Evolutionary conservation across 108 stramenopile species (phyloP).

Genomic region (Phaeodactylum tricornutum): DNA sequence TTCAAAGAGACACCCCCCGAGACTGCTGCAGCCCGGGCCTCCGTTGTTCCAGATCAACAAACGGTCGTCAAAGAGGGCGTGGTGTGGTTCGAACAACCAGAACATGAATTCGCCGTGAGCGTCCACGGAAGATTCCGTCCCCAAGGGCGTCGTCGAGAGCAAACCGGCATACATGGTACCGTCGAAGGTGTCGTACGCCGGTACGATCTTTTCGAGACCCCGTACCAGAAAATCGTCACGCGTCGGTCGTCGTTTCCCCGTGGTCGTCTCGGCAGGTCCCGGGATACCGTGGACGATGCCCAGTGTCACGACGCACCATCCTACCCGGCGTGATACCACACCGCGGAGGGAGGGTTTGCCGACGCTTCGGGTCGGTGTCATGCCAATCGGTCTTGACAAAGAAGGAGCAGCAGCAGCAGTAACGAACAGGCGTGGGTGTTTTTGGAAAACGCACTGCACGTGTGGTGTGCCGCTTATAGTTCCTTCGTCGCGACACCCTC

Average conservation of each 20-base stretch:
- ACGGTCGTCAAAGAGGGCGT: background rate
- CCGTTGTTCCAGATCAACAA: constrained; percentile 11
- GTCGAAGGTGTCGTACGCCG: constrained; percentile 24
- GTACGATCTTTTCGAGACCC: constrained; percentile 28
- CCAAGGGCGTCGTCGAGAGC: constrained; percentile 15
- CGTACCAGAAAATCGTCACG: constrained; percentile 20
- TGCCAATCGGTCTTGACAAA: too few species aligned
- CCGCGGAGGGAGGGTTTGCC: too few species aligned
- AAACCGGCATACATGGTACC: constrained; percentile 36
- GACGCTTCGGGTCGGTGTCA: too few species aligned
- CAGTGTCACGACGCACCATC: too few species aligned
- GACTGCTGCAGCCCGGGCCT: constrained; percentile 51
- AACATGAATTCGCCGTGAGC: constrained; percentile 18
- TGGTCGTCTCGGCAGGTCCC: too few species aligned
- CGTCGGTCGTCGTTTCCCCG: background rate
- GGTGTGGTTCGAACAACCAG: constrained; percentile 73
- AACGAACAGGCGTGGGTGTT: too few species aligned
- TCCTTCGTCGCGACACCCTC: too few species aligned
- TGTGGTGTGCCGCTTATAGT: too few species aligned
- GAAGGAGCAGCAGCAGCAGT: too few species aligned
- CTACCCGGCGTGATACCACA: too few species aligned
- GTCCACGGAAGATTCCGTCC: background rate
- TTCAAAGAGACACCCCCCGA: constrained; percentile 35
- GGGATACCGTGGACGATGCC: too few species aligned
- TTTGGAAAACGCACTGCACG: too few species aligned